A percentile compares a stretch with the other conserved stretches of the same genome.
Conservation (phyloP, 1,284 basidiomycete species). For the Ceratobasidium sp. region DNA sequence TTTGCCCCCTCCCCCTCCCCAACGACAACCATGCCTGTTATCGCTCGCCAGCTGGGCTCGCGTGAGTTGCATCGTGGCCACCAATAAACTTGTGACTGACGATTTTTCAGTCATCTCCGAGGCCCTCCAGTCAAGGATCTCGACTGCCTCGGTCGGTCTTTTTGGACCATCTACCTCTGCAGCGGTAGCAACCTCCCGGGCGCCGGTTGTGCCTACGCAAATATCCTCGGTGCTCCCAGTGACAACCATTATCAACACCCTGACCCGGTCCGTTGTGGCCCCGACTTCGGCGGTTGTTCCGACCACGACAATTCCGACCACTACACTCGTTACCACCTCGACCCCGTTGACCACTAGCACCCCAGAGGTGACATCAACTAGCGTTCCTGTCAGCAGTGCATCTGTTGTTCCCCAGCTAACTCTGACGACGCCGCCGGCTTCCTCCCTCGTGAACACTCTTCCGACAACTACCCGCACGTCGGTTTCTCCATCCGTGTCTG, state of each 20-base stretch:
- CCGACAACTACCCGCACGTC: background rate
- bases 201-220: background rate
- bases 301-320: background rate
- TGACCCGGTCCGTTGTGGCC: background rate
- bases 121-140: conserved; percentile 14
- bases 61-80: conserved; percentile 7
- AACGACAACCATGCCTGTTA: conserved; percentile 15
- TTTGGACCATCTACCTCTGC: background rate
- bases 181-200: background rate
- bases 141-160: conserved; percentile 10
- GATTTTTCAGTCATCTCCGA: conserved; percentile 19
- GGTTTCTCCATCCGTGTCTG: background rate
- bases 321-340: background rate
- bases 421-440: background rate
- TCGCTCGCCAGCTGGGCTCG: conserved; percentile 7
- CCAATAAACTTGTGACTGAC: background rate
- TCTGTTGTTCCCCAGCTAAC: background rate
- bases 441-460: background rate
- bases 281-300: background rate
- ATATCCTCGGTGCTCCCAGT: background rate
- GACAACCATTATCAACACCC: background rate
- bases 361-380: conserved; percentile 13
- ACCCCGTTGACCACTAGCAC: background rate
- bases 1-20: conserved; percentile 6
- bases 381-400: background rate